These are phyloP conservation scores for Pseudogymnoascus sp. DNA, from an alignment of 2,329 filamentous ascomycete genomes.

Conservation along the genomic window DNA sequence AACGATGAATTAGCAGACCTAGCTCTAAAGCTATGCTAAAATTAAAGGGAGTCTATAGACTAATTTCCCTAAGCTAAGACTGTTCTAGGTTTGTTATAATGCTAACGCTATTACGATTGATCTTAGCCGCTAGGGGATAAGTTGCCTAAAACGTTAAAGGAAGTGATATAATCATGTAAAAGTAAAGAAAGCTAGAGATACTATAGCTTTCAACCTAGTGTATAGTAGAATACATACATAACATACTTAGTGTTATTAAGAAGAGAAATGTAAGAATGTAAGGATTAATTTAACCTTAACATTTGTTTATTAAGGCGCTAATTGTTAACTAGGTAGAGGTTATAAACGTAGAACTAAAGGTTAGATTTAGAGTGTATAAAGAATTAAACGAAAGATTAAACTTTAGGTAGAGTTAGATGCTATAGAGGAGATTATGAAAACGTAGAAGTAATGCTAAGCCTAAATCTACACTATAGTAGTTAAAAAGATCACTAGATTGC, in stretches of 20 bases:
- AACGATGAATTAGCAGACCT: too few relatives aligned
- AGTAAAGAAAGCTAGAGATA: too few relatives aligned
- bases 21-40: too few relatives aligned
- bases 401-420: neutral
- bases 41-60: too few relatives aligned
- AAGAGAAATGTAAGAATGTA: neutral
- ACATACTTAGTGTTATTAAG: too few relatives aligned
- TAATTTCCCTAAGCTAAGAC: neutral
- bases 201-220: too few relatives aligned
- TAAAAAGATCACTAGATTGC: neutral
- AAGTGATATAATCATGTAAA: neutral
- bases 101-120: neutral
- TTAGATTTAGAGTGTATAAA: slow-evolving; percentile 1
- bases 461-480: neutral
- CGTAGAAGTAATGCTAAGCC: neutral
- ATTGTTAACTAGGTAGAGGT: neutral
- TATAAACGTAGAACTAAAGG: neutral
- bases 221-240: too few relatives aligned
- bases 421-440: slow-evolving; percentile 7
- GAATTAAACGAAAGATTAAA: neutral
- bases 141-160: neutral
- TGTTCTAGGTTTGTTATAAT: neutral
- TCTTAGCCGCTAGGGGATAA: neutral
- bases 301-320: neutral
- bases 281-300: slow-evolving; percentile 7